phyloP scores from a whole-genome alignment of 2,329 filamentous ascomycete species.

The Penicillium oxalicum region DNA sequence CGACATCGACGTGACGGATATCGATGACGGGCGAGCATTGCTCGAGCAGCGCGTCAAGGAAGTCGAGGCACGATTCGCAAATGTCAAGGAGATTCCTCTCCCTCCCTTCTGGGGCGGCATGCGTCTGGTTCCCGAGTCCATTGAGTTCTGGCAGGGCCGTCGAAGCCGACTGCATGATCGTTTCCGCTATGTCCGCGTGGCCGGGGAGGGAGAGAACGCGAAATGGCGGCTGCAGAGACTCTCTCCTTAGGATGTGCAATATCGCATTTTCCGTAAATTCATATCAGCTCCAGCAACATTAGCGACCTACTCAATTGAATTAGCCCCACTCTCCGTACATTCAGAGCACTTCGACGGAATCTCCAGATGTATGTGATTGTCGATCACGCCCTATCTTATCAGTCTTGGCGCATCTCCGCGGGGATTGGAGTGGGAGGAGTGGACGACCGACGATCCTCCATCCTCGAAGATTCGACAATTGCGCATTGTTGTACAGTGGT shows the following conservation, averaged over 20 bases:
- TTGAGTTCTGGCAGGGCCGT: slow-evolving; percentile 96
- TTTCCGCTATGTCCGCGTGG: slow-evolving; percentile 70
- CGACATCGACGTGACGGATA: slow-evolving; percentile 32
- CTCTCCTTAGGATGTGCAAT: slow-evolving; percentile 20
- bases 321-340: too few species aligned
- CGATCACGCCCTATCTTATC: slow-evolving; percentile 1
- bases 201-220: slow-evolving; percentile 51
- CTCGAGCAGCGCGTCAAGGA: slow-evolving; percentile 74
- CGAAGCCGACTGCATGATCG: slow-evolving; percentile 88
- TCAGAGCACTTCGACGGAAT: too few species aligned
- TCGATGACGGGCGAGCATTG: slow-evolving; percentile 63
- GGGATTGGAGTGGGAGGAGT: background rate
- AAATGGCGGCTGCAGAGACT: slow-evolving; percentile 38
- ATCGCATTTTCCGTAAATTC: background rate
- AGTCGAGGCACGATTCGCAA: slow-evolving; percentile 68
- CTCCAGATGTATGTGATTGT: background rate
- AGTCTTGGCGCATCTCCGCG: background rate
- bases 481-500: too few species aligned
- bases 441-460: too few species aligned
- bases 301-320: background rate
- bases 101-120: slow-evolving; percentile 93
- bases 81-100: slow-evolving; percentile 72
- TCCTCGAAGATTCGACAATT: too few species aligned
- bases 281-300: background rate
- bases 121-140: slow-evolving; percentile 72